A percentile compares a stretch with the other conserved stretches of the same genome.
Conservation (phyloP, 306 rosid species). For the Acacia crassicarpa region DNA sequence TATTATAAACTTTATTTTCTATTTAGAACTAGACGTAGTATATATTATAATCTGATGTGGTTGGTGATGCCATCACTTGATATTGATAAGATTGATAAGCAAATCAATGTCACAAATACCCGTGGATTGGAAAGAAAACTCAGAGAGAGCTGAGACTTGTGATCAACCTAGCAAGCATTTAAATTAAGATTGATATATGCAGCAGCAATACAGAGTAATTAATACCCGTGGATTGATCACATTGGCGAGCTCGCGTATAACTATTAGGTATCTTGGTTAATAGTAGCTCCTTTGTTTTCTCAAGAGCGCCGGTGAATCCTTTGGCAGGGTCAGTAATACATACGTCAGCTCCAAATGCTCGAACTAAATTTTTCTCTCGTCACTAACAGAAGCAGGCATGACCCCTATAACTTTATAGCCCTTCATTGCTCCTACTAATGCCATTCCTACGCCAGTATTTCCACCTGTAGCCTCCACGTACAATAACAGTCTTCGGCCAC, state of each 20-base stretch:
- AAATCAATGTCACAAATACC: not conserved
- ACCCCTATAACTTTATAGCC: conserved; percentile 63
- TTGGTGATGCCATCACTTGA: too few species aligned
- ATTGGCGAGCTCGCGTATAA: conserved; percentile 52
- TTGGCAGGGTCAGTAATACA: conserved; percentile 62
- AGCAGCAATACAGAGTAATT: too few species aligned
- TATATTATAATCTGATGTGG: too few species aligned
- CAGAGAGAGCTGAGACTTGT: not conserved
- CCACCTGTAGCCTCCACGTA: conserved; percentile 84
- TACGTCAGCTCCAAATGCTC: conserved; percentile 85
- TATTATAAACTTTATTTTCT: too few species aligned
- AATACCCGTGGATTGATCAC: conserved; percentile 63
- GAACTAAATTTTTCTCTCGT: conserved; percentile 69
- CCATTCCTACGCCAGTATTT: conserved; percentile 88
- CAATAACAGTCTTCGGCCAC: conserved; percentile 61
- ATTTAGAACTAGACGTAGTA: too few species aligned
- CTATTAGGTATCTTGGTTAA: conserved; percentile 53
- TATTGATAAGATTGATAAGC: not conserved
- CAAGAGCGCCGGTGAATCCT: conserved; percentile 50
- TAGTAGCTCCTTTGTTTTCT: conserved; percentile 62
- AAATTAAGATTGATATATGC: conserved; percentile 2
- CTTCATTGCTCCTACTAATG: conserved; percentile 67
- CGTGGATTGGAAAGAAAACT: too few species aligned
- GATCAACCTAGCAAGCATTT: not conserved
- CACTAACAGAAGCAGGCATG: conserved; percentile 63